Conservation (phyloP, 441 rosid genomes). For the Populus hybrid region DNA sequence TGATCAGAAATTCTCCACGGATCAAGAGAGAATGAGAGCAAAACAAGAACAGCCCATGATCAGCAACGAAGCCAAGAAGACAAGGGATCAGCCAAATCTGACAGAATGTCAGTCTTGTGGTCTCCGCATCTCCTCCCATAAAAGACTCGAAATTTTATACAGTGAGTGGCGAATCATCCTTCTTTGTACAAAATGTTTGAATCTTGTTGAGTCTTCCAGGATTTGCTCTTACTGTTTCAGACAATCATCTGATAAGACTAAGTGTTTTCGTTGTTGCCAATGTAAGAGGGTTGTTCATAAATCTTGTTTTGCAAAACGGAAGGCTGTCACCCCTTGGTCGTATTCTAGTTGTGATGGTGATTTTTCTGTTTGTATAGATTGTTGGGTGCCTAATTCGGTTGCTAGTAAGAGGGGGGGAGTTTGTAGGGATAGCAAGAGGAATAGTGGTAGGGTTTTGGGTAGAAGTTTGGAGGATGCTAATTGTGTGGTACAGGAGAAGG, state of each 20-base stretch:
- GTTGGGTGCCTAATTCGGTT: slow-evolving; percentile 56
- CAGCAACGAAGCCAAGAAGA: slow-evolving; percentile 28
- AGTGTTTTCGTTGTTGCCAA: slow-evolving; percentile 31
- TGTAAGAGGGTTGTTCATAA: slow-evolving; percentile 47
- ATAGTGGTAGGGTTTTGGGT: slow-evolving; percentile 18
- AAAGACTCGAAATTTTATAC: slow-evolving; percentile 35
- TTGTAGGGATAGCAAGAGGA: slow-evolving; percentile 17
- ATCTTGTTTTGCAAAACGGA: slow-evolving; percentile 33
- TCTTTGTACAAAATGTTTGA: slow-evolving; percentile 45
- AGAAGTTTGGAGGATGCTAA: slow-evolving; percentile 20
- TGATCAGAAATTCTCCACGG: background rate
- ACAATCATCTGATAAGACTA: slow-evolving; percentile 17
- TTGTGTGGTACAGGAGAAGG: slow-evolving; percentile 19
- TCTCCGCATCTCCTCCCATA: slow-evolving; percentile 26
- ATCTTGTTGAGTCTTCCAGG: slow-evolving; percentile 36
- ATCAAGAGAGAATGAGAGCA: background rate
- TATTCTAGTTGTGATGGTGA: slow-evolving; percentile 31
- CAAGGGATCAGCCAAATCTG: slow-evolving; percentile 52
- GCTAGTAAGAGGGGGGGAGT: slow-evolving; percentile 14
- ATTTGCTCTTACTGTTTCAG: slow-evolving; percentile 65
- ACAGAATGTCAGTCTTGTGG: slow-evolving; percentile 59
- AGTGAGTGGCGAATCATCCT: slow-evolving; percentile 69
- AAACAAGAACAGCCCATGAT: background rate
- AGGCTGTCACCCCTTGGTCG: slow-evolving; percentile 40
- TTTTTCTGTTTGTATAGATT: slow-evolving; percentile 50